phyloP scores from a whole-genome alignment of 1,284 basidiomycete genomes.

The Neolentinus lepideus region DNA sequence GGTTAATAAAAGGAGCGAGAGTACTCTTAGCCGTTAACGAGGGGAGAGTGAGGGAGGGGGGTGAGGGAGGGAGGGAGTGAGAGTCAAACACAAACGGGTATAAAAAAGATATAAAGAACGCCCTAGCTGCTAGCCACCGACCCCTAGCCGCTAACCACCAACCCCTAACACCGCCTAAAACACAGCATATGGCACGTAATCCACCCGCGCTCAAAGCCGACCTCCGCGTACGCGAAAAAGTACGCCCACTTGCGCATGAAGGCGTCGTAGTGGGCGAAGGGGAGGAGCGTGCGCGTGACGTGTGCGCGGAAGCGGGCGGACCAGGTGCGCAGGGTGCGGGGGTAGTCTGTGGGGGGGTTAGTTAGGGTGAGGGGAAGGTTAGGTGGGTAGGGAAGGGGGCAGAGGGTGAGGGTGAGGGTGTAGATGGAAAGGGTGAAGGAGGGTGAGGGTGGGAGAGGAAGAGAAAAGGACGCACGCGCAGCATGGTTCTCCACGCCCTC shows the following conservation, averaged over 20 bases:
- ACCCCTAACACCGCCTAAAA: not conserved
- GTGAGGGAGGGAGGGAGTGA: too few relatives aligned
- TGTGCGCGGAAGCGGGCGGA: conserved; percentile 64
- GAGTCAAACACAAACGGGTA: too few relatives aligned
- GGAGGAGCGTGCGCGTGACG: conserved; percentile 35
- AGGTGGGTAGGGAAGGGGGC: too few relatives aligned
- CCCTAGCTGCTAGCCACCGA: not conserved
- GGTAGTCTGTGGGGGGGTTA: conserved; percentile 67
- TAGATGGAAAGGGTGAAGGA: conserved; percentile 5
- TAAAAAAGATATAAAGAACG: not conserved
- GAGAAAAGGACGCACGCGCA: conserved; percentile 43
- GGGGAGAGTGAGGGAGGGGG: too few relatives aligned
- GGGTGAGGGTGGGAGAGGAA: not conserved
- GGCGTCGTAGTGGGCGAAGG: conserved; percentile 49
- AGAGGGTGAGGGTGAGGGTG: not conserved
- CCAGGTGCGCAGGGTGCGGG: conserved; percentile 88
- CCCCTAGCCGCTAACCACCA: not conserved
- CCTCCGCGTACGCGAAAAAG: conserved; percentile 69
- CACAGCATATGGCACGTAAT: conserved; percentile 70
- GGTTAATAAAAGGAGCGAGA: too few relatives aligned
- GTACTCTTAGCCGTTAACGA: too few relatives aligned
- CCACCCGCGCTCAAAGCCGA: conserved; percentile 69
- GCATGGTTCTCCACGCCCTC: conserved; percentile 86
- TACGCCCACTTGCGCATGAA: conserved; percentile 77
- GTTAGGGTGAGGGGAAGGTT: too few relatives aligned